Evolutionary conservation across 2,329 filamentous ascomycete genomes (phyloP), one percentile per base, ranked within the genome.

Genomic region (Thielaviopsis punctulata): DNA sequence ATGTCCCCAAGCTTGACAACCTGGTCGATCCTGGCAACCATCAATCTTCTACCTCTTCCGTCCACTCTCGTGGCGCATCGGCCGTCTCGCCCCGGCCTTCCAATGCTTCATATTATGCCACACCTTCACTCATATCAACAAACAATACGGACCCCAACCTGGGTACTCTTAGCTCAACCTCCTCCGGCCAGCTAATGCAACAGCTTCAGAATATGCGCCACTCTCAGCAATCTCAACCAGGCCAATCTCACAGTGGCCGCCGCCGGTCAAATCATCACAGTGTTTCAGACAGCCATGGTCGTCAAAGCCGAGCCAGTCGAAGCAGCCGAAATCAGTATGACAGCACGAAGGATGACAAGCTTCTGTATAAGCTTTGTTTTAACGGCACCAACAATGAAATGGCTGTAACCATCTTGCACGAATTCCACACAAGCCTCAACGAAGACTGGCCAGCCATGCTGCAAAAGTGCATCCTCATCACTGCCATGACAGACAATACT

Each of bases 301-400:
- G 47, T 8, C 30, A 21, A 22, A 52, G 54, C 39, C 46, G 33
- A 6, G 54, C 30, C 10, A 55, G 51, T 24, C 36, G 13, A 48
- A 57, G 41, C 48, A 53, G 6, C 22, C 53, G 2, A 49, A 36
- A 3, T 30, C 15, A 33, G 23, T 23, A n/a, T 12, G 41, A 52
- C 18, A 23, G n/a, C 25, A 36, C 46, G 6, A 12, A 15, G 1
- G 41, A 51, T 9, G 45, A 48, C 6, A 22, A 48, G 2, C 43
- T 54, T 10, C 53, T 58, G 10, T 49, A 56, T 15, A 43, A 39
- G 18, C 46, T 59, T 12, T 56, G 57, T 51, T 49, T 46, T 19
- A 51, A 48, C 23, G 54, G 56, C 24, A 52, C 46, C 39, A 51
- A 57, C 0, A 58, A 57, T 30, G 57, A 59, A 30, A 49, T 48